phyloP scores from a whole-genome alignment of 441 rosid genomes.

The Viola pubescens region DNA sequence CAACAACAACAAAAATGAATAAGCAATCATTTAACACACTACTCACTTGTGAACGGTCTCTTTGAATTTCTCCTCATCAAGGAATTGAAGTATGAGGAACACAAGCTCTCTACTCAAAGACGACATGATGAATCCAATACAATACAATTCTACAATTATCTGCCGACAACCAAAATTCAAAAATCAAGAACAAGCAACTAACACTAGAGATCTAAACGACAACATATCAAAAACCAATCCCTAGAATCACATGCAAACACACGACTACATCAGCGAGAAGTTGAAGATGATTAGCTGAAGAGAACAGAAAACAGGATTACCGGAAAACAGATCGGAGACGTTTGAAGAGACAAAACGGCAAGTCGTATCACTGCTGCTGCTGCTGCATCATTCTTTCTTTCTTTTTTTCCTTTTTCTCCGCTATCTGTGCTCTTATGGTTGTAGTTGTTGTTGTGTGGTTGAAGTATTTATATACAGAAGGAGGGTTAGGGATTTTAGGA shows the following conservation, averaged over 20 bases:
- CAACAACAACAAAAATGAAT: neutral
- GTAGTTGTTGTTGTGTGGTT: conserved; percentile 13
- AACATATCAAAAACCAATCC: conserved; percentile 3
- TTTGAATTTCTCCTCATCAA: conserved; percentile 75
- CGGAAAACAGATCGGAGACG: conserved; percentile 28
- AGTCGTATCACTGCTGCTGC: conserved; percentile 2
- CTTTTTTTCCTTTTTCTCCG: conserved; percentile 2
- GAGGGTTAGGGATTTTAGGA: conserved; percentile 47
- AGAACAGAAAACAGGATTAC: conserved; percentile 4
- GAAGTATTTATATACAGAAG: conserved; percentile 39
- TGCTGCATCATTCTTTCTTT: conserved; percentile 5
- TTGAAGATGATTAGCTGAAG: neutral
- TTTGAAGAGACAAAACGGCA: conserved; percentile 3
- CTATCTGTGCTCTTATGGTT: neutral
- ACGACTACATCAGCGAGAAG: neutral
- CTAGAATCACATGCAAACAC: neutral
- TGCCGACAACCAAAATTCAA: conserved; percentile 4
- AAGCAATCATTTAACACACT: neutral
- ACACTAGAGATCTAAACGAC: conserved; percentile 14
- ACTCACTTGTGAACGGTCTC: conserved; percentile 63
- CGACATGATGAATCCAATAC: conserved; percentile 31
- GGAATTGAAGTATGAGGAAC: conserved; percentile 77
- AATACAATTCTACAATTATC: neutral
- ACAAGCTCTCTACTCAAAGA: conserved; percentile 74
- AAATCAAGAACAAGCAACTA: conserved; percentile 4